These are phyloP conservation scores for Blastomyces percursus DNA, from an alignment of 2,329 filamentous ascomycete genomes.

Conservation along the genomic window DNA sequence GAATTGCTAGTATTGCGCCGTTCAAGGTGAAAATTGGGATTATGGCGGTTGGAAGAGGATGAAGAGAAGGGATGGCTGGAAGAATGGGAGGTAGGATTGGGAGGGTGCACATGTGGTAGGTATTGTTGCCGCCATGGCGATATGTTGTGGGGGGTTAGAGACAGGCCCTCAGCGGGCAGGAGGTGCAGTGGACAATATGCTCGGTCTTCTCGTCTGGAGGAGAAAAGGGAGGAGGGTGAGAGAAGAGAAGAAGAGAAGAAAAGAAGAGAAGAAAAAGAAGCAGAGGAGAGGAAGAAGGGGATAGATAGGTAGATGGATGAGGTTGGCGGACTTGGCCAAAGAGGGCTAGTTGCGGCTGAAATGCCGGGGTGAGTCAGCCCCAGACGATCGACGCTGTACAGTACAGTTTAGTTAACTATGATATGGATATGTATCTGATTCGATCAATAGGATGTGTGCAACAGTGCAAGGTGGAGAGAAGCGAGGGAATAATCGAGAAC, in stretches of 20 bases:
- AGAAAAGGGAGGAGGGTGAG: not conserved
- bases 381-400: not conserved
- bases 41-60: conserved; percentile 9
- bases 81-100: not conserved
- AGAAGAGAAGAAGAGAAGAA: not conserved
- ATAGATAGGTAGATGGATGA: not conserved
- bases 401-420: no score
- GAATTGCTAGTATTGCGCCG: not conserved
- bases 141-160: conserved; percentile 7
- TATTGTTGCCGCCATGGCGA: conserved; percentile 7
- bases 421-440: no score
- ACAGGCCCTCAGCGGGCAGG: conserved; percentile 6
- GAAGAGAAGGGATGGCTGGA: conserved; percentile 1
- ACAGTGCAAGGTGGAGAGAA: no score
- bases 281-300: not conserved
- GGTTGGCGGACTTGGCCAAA: not conserved
- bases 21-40: not conserved
- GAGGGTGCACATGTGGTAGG: not conserved
- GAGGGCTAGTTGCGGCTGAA: not conserved
- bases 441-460: no score
- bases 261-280: not conserved
- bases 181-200: not conserved
- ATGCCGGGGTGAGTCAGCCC: not conserved
- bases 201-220: conserved; percentile 3
- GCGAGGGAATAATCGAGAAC: no score